These are phyloP conservation scores for Brettanomyces naardenensis DNA, from an alignment of 805 yeast genomes.

Conservation along the genomic window DNA sequence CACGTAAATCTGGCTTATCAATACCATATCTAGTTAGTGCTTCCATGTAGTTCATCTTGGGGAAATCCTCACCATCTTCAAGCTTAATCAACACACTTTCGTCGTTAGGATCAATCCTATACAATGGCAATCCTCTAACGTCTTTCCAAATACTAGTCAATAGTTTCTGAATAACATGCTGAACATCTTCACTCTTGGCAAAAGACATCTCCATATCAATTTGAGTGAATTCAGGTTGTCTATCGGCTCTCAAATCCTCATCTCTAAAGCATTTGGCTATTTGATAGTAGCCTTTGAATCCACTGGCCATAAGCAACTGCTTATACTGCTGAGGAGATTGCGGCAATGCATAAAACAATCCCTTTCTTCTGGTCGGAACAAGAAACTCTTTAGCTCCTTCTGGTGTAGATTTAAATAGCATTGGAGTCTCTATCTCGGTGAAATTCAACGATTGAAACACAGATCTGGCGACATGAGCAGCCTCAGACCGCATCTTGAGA, in stretches of 20 bases:
- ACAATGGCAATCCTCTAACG: conserved; percentile 33
- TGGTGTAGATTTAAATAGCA: conserved; percentile 90
- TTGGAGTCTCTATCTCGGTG: conserved; percentile 86
- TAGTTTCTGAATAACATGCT: conserved; percentile 49
- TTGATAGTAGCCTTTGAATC: conserved; percentile 79
- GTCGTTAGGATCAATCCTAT: conserved; percentile 24
- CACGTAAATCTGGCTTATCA: conserved; percentile 90
- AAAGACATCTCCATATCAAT: conserved; percentile 93
- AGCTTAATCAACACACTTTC: conserved; percentile 24
- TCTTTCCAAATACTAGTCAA: conserved; percentile 49
- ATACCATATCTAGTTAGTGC: conserved; percentile 76
- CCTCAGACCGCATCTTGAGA: conserved; percentile 46
- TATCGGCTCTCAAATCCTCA: conserved; percentile 87
- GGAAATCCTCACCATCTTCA: conserved; percentile 23
- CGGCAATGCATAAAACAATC: conserved; percentile 77
- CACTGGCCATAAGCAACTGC: conserved; percentile 91
- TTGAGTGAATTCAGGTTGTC: conserved; percentile 98
- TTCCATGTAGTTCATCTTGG: conserved; percentile 52
- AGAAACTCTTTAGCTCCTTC: conserved; percentile 96
- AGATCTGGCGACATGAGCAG: conserved; percentile 35
- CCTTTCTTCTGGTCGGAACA: conserved; percentile 73
- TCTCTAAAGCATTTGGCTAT: conserved; percentile 93
- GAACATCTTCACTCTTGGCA: conserved; percentile 62
- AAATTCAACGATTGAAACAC: conserved; percentile 38
- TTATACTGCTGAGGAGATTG: conserved; percentile 98